Conservation (phyloP, 352 stramenopile species). For the Globisporangium uncinulatum region DNA sequence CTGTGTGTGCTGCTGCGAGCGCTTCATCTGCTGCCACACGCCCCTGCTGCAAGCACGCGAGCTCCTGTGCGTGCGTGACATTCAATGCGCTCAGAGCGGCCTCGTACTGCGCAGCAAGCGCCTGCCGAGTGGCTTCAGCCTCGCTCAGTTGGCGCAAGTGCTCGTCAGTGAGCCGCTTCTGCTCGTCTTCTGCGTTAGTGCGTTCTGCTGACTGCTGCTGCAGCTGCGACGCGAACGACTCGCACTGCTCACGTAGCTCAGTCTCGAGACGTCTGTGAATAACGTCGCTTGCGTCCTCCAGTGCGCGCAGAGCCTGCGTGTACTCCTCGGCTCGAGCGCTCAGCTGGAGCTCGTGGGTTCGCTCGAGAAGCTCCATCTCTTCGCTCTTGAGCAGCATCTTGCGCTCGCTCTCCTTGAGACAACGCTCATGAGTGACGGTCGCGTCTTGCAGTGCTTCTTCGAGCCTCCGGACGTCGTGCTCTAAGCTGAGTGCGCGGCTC, state of each 20-base stretch:
- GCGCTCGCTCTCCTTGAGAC: not conserved
- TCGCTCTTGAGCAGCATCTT: conserved; percentile 5
- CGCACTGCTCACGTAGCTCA: not conserved
- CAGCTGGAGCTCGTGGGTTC: not conserved
- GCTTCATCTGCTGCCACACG: not conserved
- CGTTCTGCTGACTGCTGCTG: not conserved
- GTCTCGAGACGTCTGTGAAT: not conserved
- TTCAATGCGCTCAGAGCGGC: not conserved
- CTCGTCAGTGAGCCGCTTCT: not conserved
- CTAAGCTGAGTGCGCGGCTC: not conserved
- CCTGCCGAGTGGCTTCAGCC: not conserved
- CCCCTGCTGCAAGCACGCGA: conserved; percentile 1
- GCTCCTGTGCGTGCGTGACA: not conserved
- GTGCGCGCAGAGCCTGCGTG: not conserved
- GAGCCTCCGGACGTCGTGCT: not conserved
- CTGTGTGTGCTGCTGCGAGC: not conserved
- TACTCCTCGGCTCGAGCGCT: not conserved
- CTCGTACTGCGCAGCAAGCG: not conserved
- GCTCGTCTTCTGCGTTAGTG: not conserved
- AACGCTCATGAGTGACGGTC: not conserved
- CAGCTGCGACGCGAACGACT: not conserved
- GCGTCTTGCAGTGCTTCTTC: conserved; percentile 1
- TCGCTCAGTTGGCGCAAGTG: conserved; percentile 1
- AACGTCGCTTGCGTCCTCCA: not conserved
- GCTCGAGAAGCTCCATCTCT: not conserved